These are phyloP conservation scores for Oenanthe javanica DNA, from an alignment of 140 eudicot genomes.

Conservation along the genomic window DNA sequence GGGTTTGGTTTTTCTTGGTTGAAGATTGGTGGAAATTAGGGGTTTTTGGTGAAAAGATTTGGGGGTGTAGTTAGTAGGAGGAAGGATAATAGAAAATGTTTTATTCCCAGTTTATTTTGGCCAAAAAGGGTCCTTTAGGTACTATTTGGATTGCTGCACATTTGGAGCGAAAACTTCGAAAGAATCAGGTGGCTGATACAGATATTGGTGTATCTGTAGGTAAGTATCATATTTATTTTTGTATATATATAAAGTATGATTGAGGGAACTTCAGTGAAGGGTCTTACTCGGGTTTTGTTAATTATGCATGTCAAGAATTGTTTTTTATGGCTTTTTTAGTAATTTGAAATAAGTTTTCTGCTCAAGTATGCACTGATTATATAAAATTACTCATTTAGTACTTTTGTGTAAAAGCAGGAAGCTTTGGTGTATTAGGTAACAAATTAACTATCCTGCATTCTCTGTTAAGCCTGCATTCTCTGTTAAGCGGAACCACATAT, in stretches of 20 bases:
- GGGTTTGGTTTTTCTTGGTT: not conserved
- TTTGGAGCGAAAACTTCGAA: slow-evolving; percentile 92
- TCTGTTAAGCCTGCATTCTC: too few species aligned
- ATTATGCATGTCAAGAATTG: not conserved
- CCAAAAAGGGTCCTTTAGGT: slow-evolving; percentile 95
- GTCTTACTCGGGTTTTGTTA: not conserved
- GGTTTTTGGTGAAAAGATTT: slow-evolving; percentile 15
- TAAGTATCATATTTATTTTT: slow-evolving; percentile 17
- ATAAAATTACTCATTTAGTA: not conserved
- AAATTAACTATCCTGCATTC: too few species aligned
- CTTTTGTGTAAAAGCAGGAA: too few species aligned
- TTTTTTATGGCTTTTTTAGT: not conserved
- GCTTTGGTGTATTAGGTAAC: too few species aligned
- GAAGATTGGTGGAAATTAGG: not conserved
- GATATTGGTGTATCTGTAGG: slow-evolving; percentile 99
- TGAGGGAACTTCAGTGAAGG: not conserved
- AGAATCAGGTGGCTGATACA: slow-evolving; percentile 98
- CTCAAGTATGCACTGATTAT: not conserved
- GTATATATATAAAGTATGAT: not conserved
- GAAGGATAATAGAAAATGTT: slow-evolving; percentile 45
- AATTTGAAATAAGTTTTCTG: not conserved
- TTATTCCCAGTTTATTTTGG: slow-evolving; percentile 94
- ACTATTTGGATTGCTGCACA: slow-evolving; percentile 99
- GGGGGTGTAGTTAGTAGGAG: slow-evolving; percentile 24
- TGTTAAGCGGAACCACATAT: not conserved